Evolutionary conservation across 1,284 basidiomycete genomes (phyloP).

Genomic region (Schizopora paradoxa): DNA sequence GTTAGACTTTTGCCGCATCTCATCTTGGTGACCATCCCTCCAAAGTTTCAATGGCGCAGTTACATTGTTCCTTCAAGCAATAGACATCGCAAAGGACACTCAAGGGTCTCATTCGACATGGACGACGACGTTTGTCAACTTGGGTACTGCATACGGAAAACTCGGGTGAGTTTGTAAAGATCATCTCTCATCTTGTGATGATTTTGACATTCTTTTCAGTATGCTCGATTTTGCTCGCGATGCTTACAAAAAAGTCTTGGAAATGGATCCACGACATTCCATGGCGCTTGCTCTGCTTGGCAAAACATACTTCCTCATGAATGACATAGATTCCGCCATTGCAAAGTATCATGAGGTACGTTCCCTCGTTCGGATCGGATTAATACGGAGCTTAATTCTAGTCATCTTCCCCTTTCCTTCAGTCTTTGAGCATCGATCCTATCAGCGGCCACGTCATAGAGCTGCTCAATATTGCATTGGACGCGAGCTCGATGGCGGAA

Average conservation of each 20-base stretch:
- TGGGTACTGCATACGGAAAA: constrained; percentile 83
- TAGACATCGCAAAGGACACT: constrained; percentile 72
- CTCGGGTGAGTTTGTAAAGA: constrained; percentile 56
- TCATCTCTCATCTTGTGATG: constrained; percentile 1
- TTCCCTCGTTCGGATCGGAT: neutral
- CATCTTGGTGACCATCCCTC: constrained; percentile 9
- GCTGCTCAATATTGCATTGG: constrained; percentile 79
- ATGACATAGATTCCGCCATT: constrained; percentile 74
- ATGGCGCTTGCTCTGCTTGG: constrained; percentile 80
- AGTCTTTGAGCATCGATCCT: constrained; percentile 81
- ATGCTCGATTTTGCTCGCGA: constrained; percentile 64
- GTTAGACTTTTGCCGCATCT: constrained; percentile 12
- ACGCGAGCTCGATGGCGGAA: constrained; percentile 34
- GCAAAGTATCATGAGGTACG: constrained; percentile 81
- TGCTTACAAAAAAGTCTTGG: constrained; percentile 72
- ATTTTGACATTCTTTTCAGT: neutral
- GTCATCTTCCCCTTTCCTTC: constrained; percentile 6
- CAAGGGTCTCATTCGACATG: constrained; percentile 82
- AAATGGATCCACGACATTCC: constrained; percentile 75
- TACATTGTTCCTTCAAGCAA: constrained; percentile 63
- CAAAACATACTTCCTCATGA: constrained; percentile 73
- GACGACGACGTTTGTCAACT: constrained; percentile 85
- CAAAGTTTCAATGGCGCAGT: constrained; percentile 66
- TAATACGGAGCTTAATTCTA: too few species aligned
- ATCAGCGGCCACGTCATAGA: constrained; percentile 85